Evolutionary conservation across 2,329 filamentous ascomycete species (phyloP).

Genomic region (Neonectria coccinea): DNA sequence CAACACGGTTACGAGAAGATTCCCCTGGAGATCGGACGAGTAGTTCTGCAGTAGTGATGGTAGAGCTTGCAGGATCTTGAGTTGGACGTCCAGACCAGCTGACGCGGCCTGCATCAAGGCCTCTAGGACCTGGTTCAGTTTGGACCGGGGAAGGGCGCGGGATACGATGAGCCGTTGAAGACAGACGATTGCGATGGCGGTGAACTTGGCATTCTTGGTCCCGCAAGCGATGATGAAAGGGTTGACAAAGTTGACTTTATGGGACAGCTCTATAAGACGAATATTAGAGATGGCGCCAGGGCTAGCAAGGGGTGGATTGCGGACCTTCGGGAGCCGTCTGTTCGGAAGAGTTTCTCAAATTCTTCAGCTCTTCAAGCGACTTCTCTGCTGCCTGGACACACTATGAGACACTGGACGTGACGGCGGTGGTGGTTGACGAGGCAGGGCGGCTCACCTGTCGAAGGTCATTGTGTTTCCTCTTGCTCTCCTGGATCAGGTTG

Average conservation of each 20-base stretch:
- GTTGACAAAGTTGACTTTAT: slow-evolving; percentile 85
- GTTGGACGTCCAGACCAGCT: slow-evolving; percentile 86
- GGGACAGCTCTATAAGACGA: slow-evolving; percentile 76
- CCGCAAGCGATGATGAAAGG: slow-evolving; percentile 94
- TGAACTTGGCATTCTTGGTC: slow-evolving; percentile 91
- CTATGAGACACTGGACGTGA: slow-evolving; percentile 11
- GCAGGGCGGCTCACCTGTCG: slow-evolving; percentile 71
- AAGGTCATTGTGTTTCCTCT: slow-evolving; percentile 91
- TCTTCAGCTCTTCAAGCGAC: slow-evolving; percentile 88
- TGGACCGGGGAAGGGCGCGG: slow-evolving; percentile 80
- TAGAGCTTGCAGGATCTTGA: slow-evolving; percentile 94
- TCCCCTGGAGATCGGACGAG: slow-evolving; percentile 80
- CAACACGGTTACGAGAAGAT: slow-evolving; percentile 82
- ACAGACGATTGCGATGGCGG: slow-evolving; percentile 86
- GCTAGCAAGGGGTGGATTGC: slow-evolving; percentile 31
- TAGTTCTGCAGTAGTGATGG: slow-evolving; percentile 94
- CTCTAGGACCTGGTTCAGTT: slow-evolving; percentile 87
- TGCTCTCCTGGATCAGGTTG: slow-evolving; percentile 94
- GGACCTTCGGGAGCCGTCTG: slow-evolving; percentile 54
- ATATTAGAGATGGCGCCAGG: slow-evolving; percentile 34
- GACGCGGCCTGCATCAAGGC: slow-evolving; percentile 87
- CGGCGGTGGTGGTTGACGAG: not conserved
- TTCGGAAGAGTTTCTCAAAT: slow-evolving; percentile 50
- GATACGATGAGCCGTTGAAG: slow-evolving; percentile 89
- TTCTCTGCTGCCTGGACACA: slow-evolving; percentile 83